phyloP scores from a whole-genome alignment of 2,329 filamentous ascomycete genomes.

The Cercospora beticola region DNA sequence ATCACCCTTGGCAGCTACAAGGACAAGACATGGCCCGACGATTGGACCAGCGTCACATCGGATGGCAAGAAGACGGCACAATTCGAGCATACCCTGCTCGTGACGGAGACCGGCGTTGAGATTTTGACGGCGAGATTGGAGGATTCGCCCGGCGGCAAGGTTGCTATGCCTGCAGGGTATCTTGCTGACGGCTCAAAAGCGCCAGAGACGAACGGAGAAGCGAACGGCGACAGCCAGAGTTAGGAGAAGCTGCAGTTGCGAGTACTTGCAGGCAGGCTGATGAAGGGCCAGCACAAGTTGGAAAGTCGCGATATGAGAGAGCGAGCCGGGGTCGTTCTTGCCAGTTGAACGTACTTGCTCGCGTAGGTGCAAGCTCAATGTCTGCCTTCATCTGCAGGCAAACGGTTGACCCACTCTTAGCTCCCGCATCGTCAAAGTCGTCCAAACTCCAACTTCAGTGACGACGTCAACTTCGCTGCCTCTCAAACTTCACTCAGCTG shows the following conservation, averaged over 20 bases:
- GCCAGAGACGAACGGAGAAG: conserved; percentile 15
- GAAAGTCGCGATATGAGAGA: neutral
- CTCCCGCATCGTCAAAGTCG: neutral
- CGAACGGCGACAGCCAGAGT: conserved; percentile 7
- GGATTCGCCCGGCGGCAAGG: conserved; percentile 69
- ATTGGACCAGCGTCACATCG: conserved; percentile 94
- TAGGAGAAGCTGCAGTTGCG: neutral
- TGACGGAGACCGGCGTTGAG: conserved; percentile 80
- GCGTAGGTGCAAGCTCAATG: neutral
- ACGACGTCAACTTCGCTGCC: neutral
- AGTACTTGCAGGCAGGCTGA: neutral
- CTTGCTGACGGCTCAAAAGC: conserved; percentile 18
- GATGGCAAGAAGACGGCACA: conserved; percentile 90
- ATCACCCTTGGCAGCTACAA: conserved; percentile 86
- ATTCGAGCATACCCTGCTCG: conserved; percentile 84
- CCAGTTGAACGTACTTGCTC: neutral
- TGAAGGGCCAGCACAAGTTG: neutral
- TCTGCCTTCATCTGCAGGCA: neutral
- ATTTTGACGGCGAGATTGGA: conserved; percentile 71
- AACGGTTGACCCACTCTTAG: neutral
- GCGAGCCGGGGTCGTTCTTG: neutral
- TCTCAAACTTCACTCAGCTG: neutral
- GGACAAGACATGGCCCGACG: conserved; percentile 96
- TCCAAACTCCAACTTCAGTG: neutral
- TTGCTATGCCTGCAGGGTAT: conserved; percentile 30